Evolutionary conservation across 2,329 filamentous ascomycete species (phyloP).

Genomic region (Fusarium denticulatum): DNA sequence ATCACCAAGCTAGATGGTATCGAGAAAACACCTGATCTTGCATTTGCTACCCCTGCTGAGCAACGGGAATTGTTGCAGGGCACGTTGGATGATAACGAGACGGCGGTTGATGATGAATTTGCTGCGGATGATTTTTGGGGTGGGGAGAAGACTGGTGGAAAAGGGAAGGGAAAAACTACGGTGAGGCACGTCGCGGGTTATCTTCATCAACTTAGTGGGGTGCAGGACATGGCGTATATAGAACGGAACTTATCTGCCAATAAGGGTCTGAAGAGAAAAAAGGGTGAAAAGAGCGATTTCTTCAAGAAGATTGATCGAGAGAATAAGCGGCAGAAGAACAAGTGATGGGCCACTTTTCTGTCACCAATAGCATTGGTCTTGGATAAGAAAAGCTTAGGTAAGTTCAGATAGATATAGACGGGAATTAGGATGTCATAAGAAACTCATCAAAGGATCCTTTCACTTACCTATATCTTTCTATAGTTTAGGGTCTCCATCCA

Average conservation of each 20-base stretch:
- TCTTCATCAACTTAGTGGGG: conserved; percentile 86
- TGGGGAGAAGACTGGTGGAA: conserved; percentile 55
- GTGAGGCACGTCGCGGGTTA: conserved; percentile 86
- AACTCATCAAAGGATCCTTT: too few relatives aligned
- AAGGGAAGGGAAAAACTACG: conserved; percentile 55
- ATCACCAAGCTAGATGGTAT: conserved; percentile 96
- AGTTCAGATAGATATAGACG: too few relatives aligned
- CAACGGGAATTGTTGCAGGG: conserved; percentile 87
- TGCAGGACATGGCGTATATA: conserved; percentile 94
- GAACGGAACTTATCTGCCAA: conserved; percentile 73
- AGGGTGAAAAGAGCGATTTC: conserved; percentile 37
- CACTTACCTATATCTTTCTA: too few relatives aligned
- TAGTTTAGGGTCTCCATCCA: fast-evolving
- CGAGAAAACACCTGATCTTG: conserved; percentile 81
- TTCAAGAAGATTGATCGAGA: conserved; percentile 56
- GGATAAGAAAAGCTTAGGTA: too few relatives aligned
- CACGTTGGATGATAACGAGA: conserved; percentile 87
- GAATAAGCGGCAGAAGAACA: conserved; percentile 37
- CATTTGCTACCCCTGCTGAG: conserved; percentile 81
- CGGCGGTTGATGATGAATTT: conserved; percentile 33
- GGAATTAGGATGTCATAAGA: too few relatives aligned
- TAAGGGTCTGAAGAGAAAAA: not conserved
- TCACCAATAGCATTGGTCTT: fast-evolving
- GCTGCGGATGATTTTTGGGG: not conserved
- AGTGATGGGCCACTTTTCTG: not conserved